These are phyloP conservation scores for Ganoderma boninense DNA, from an alignment of 1,284 basidiomycete species.

Conservation along the genomic window DNA sequence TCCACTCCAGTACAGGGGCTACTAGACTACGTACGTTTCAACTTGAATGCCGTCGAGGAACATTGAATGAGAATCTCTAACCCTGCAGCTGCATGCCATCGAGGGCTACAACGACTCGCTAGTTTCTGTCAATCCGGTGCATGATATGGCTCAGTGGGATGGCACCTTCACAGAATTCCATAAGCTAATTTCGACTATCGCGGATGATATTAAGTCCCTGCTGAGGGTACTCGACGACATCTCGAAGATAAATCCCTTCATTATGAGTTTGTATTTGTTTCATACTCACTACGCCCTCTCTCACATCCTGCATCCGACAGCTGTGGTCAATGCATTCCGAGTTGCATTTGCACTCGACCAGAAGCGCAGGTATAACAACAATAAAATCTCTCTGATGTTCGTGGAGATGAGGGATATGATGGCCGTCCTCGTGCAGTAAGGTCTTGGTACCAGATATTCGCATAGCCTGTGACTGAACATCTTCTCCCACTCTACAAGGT, in stretches of 20 bases:
- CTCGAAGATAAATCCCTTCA: constrained; percentile 39
- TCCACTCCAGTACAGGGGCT: no score
- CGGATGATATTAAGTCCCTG: no score
- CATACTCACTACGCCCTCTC: neutral
- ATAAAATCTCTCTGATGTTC: constrained; percentile 49
- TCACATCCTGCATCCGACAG: constrained; percentile 33
- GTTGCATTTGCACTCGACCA: constrained; percentile 49
- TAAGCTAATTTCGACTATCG: no score
- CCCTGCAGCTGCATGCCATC: no score
- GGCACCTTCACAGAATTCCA: no score
- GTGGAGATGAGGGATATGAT: constrained; percentile 56
- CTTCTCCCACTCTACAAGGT: neutral
- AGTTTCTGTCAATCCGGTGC: no score
- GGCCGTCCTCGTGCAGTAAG: constrained; percentile 50
- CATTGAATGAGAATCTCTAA: no score
- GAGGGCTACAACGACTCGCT: no score
- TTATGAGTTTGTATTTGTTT: constrained; percentile 26
- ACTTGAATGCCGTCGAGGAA: no score
- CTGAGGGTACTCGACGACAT: constrained; percentile 26
- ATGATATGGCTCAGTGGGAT: no score
- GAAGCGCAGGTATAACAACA: constrained; percentile 51
- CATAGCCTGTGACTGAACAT: no score
- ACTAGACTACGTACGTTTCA: no score
- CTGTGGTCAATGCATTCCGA: constrained; percentile 54
- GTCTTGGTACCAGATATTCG: neutral